These are phyloP conservation scores for Phytophthora macrochlamydospora DNA, from an alignment of 352 stramenopile species.

Conservation along the genomic window DNA sequence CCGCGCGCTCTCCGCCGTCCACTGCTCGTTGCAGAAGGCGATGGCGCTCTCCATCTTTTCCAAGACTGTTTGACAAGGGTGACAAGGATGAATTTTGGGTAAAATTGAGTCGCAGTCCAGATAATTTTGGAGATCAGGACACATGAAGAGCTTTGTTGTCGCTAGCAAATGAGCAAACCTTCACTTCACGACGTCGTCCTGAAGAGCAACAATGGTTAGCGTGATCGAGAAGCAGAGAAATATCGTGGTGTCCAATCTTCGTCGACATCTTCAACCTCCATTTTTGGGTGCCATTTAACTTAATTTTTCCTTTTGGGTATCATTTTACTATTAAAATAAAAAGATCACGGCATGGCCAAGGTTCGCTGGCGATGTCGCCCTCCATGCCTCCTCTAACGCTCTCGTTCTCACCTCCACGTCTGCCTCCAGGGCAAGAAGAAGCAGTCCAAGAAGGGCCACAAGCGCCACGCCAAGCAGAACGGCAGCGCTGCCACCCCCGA, in stretches of 20 bases:
- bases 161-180: too few relatives aligned
- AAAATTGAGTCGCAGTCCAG: too few relatives aligned
- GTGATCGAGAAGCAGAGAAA: background rate
- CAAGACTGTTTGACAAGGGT: background rate
- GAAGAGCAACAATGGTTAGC: too few relatives aligned
- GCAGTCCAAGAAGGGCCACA: conserved; percentile 53
- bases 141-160: too few relatives aligned
- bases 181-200: too few relatives aligned
- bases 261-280: background rate
- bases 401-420: background rate
- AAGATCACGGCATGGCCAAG: conserved; percentile 31
- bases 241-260: background rate
- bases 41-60: background rate
- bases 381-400: conserved; percentile 4
- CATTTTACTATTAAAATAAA: background rate
- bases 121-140: too few relatives aligned
- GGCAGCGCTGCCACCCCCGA: conserved; percentile 10
- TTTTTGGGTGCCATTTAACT: background rate
- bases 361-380: conserved; percentile 12
- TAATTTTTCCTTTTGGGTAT: background rate
- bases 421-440: conserved; percentile 51
- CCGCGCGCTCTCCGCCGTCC: conserved; percentile 22
- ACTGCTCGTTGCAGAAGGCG: conserved; percentile 7
- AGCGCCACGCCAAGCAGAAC: conserved; percentile 53
- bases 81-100: too few relatives aligned